Conservation (phyloP, 2,329 filamentous ascomycete species). For the Xylaria sp. region DNA sequence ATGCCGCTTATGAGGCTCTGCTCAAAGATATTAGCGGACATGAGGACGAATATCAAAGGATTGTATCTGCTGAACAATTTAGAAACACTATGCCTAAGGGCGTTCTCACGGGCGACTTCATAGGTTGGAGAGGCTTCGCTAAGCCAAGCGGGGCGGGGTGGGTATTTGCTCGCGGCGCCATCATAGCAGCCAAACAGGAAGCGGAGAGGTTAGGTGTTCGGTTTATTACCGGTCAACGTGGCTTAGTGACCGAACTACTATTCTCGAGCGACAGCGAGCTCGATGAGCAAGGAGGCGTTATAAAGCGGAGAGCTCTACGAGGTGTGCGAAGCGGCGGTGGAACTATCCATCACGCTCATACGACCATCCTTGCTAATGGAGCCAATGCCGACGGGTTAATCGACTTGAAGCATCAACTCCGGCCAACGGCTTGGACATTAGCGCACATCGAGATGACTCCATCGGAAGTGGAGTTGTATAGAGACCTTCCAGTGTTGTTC, state of each 20-base stretch:
- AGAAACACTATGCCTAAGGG: slow-evolving; percentile 62
- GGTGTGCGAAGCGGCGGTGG: slow-evolving; percentile 59
- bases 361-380: slow-evolving; percentile 61
- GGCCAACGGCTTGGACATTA: slow-evolving; percentile 66
- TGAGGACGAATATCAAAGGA: slow-evolving; percentile 40
- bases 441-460: slow-evolving; percentile 61
- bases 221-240: slow-evolving; percentile 56
- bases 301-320: slow-evolving; percentile 48
- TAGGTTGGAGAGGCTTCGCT: slow-evolving; percentile 62
- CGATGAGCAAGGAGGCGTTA: not conserved
- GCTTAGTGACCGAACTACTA: slow-evolving; percentile 54
- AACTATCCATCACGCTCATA: slow-evolving; percentile 53
- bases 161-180: slow-evolving; percentile 63
- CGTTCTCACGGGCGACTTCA: slow-evolving; percentile 61
- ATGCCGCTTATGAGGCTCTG: slow-evolving; percentile 35
- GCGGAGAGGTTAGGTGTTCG: slow-evolving; percentile 58
- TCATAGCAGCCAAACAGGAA: slow-evolving; percentile 58
- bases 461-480: slow-evolving; percentile 58
- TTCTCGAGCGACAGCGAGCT: slow-evolving; percentile 47
- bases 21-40: slow-evolving; percentile 37
- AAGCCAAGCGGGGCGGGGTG: slow-evolving; percentile 60
- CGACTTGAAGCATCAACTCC: slow-evolving; percentile 62
- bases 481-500: slow-evolving; percentile 60
- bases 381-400: slow-evolving; percentile 59
- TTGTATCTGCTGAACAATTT: slow-evolving; percentile 60